phyloP scores from a whole-genome alignment of 805 yeast genomes.

The Priceomyces melissophilus region DNA sequence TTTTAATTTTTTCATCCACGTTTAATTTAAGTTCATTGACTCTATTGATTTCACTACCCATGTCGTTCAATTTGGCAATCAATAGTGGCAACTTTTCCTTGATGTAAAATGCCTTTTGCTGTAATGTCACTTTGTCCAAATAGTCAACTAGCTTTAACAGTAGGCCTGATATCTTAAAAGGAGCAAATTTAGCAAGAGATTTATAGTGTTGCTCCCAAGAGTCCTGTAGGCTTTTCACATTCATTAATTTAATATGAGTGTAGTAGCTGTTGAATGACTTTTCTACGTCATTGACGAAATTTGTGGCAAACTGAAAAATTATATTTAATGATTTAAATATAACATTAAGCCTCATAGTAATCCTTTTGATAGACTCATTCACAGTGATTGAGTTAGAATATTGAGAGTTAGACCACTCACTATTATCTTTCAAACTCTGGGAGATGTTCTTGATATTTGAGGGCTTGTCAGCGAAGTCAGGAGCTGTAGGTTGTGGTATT shows the following conservation, averaged over 20 bases:
- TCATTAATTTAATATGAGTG: slow-evolving; percentile 34
- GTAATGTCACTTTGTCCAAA: slow-evolving; percentile 27
- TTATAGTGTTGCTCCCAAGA: slow-evolving; percentile 33
- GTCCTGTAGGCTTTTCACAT: slow-evolving; percentile 39
- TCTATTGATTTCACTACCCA: slow-evolving; percentile 31
- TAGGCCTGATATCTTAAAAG: slow-evolving; percentile 28
- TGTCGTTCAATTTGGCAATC: slow-evolving; percentile 24
- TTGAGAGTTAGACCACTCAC: slow-evolving; percentile 52
- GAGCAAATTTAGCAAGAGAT: slow-evolving; percentile 34
- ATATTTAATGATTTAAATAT: slow-evolving; percentile 46
- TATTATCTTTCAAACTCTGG: slow-evolving; percentile 40
- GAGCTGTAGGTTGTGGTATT: slow-evolving; percentile 6
- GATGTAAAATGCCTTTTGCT: slow-evolving; percentile 26
- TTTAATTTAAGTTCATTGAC: slow-evolving; percentile 34
- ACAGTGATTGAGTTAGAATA: slow-evolving; percentile 37
- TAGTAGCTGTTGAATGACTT: slow-evolving; percentile 40
- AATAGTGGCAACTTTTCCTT: slow-evolving; percentile 27
- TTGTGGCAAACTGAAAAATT: slow-evolving; percentile 47
- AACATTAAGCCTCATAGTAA: slow-evolving; percentile 32
- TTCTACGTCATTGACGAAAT: slow-evolving; percentile 48
- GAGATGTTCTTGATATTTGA: slow-evolving; percentile 19
- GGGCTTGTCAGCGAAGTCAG: slow-evolving; percentile 1
- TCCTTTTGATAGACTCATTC: slow-evolving; percentile 24
- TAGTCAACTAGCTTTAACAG: slow-evolving; percentile 26
- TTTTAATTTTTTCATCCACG: slow-evolving; percentile 41